Percentiles rank a stretch among this genome's conserved stretches.
Evolutionary conservation across 1,139 yeast species (phyloP).

Genomic region (Scheffersomyces titani): DNA sequence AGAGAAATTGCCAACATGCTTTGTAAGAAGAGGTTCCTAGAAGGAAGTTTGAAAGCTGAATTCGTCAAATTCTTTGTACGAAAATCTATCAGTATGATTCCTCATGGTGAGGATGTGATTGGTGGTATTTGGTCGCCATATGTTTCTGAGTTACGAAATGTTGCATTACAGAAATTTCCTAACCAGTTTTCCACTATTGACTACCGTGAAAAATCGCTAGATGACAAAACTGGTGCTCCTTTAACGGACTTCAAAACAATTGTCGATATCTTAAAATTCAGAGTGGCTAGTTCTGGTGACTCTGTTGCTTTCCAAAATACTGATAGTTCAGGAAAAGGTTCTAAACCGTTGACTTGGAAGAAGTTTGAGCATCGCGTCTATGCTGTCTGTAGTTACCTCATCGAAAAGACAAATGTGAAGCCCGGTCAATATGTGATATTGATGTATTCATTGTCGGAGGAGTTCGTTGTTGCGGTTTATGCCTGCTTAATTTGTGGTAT

Average conservation of each 20-base stretch:
- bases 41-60: slow-evolving; percentile 73
- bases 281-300: slow-evolving; percentile 75
- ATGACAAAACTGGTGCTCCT: slow-evolving; percentile 74
- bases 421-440: slow-evolving; percentile 76
- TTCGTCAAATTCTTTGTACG: slow-evolving; percentile 80
- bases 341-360: slow-evolving; percentile 74
- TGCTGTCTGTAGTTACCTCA: slow-evolving; percentile 61
- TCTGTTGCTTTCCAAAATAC: slow-evolving; percentile 78
- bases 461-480: slow-evolving; percentile 76
- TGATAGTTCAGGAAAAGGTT: slow-evolving; percentile 52
- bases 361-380: slow-evolving; percentile 78
- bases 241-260: slow-evolving; percentile 73
- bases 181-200: slow-evolving; percentile 76
- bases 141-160: slow-evolving; percentile 59
- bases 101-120: slow-evolving; percentile 74
- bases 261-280: slow-evolving; percentile 73
- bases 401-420: slow-evolving; percentile 53
- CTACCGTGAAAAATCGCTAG: slow-evolving; percentile 69
- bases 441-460: slow-evolving; percentile 88
- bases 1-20: slow-evolving; percentile 92
- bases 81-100: slow-evolving; percentile 66
- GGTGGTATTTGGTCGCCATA: slow-evolving; percentile 89
- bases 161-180: slow-evolving; percentile 43
- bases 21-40: slow-evolving; percentile 77
- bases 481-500: slow-evolving; percentile 88